Base-by-base conservation (phyloP, 2,329 filamentous ascomycete genomes). In the Albophoma yamanashiensis region DNA sequence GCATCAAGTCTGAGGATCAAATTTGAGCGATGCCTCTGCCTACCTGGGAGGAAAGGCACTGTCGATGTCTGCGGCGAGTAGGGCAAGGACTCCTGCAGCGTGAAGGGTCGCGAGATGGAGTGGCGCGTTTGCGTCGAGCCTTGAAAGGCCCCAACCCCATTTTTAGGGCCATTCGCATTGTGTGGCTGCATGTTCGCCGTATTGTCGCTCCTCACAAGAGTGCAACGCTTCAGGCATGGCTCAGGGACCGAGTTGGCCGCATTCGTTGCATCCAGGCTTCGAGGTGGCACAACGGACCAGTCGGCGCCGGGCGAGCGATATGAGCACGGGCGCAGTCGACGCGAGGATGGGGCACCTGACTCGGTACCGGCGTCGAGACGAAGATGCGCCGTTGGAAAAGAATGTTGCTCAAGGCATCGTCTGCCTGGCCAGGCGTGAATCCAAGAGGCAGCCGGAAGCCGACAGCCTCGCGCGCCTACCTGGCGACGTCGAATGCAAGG, bases 51-150 rank as follows among this genome's bases (percentile, higher is more conserved):
- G 72, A 93, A 91, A 3, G 90, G 89, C 58, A 90, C 81, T 56
- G 92, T 88, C 4, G 89, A 91, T 56, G 87, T 89, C 70, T 93
- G 87, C 31, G 91, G 90, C 58, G 89, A 90, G 74, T 87, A 92
- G n/a, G 89, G 88, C 55, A 94, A 78, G 38, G 89, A 89, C 69
- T 94, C 89, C 60, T 88, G 82, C 15, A 94, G 82, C 4, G 82
- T 82, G 69, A 87, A 85, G 1, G 85, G 79, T 59, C 79, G 72
- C 45, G 69, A 63, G 40, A 73, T 68, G 45, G 67, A 59, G 25
- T 66, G 64, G 57, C 65, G 67, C 38, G 65, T 59, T 57, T 69
- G 64, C 20, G 62, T 55, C 55, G 63, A 64, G 59, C 63, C 66
- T 56, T 65, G 60, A 45, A 68, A 66, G 59, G 64, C 63, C 59